Conservation (phyloP, 805 yeast genomes). For the Sugiyamaella lignohabitans region DNA sequence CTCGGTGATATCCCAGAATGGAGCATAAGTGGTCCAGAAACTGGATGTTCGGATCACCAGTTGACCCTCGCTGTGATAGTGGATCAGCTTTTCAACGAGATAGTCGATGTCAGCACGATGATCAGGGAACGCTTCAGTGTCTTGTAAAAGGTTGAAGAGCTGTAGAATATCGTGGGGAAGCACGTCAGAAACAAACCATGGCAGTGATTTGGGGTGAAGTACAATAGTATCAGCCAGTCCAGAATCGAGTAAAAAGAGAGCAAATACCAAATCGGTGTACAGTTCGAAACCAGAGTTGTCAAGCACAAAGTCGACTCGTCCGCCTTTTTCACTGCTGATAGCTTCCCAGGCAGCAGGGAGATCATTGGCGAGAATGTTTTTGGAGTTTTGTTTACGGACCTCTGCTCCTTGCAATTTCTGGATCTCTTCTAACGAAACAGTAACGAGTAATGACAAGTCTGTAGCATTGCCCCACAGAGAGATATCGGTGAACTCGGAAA, state of each 20-base stretch:
- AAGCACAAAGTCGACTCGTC: constrained; percentile 72
- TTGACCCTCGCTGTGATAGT: constrained; percentile 41
- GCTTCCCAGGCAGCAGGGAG: constrained; percentile 57
- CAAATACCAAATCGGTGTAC: constrained; percentile 70
- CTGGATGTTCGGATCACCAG: constrained; percentile 51
- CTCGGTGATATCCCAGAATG: constrained; percentile 64
- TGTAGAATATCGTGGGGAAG: constrained; percentile 70
- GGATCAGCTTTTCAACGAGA: constrained; percentile 41
- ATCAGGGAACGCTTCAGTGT: constrained; percentile 42
- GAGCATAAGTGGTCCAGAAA: constrained; percentile 81
- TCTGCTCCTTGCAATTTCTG: constrained; percentile 87
- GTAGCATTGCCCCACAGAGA: constrained; percentile 99
- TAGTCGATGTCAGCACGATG: constrained; percentile 42
- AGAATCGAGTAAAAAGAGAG: constrained; percentile 63
- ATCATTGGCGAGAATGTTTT: constrained; percentile 73
- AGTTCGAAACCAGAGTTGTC: constrained; percentile 96
- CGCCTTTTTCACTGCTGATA: constrained; percentile 22
- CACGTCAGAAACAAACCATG: constrained; percentile 98
- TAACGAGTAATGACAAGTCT: constrained; percentile 82
- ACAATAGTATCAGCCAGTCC: constrained; percentile 58
- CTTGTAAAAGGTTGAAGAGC: constrained; percentile 50
- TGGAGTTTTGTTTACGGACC: constrained; percentile 73
- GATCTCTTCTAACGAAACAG: constrained; percentile 67
- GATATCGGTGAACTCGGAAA: constrained; percentile 78
- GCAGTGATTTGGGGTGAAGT: constrained; percentile 82